Conservation (phyloP, 495 filamentous ascomycete species). For the Talaromyces proteolyticus region DNA sequence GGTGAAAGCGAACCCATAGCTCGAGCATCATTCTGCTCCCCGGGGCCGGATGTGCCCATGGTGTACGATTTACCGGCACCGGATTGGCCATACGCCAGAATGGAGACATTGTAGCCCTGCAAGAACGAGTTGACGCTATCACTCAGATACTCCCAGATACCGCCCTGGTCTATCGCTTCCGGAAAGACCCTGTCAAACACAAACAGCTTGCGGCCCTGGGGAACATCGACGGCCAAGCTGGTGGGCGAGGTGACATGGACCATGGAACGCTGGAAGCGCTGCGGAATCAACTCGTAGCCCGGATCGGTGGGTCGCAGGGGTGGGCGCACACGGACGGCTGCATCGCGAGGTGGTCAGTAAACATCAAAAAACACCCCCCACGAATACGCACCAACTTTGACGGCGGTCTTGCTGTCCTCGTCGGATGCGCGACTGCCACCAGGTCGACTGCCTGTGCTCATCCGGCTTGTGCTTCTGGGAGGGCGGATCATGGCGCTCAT, state of each 20-base stretch:
- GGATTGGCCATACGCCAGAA: conserved; percentile 98
- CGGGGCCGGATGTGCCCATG: conserved; percentile 92
- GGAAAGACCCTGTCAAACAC: conserved; percentile 94
- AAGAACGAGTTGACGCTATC: conserved; percentile 89
- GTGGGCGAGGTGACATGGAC: conserved; percentile 82
- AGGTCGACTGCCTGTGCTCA: conserved; percentile 79
- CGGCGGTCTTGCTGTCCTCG: conserved; percentile 91
- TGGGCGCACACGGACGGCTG: conserved; percentile 92
- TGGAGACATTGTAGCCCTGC: conserved; percentile 97
- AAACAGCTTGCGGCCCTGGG: conserved; percentile 89
- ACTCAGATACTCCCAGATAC: conserved; percentile 89
- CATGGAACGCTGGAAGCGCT: conserved; percentile 90
- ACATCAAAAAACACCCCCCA: conserved; percentile 7
- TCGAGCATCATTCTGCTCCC: conserved; percentile 66
- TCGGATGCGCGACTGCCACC: conserved; percentile 86
- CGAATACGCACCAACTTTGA: conserved; percentile 92
- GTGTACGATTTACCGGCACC: conserved; percentile 99
- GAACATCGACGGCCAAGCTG: conserved; percentile 80
- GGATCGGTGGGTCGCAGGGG: conserved; percentile 80
- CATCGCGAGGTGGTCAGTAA: conserved; percentile 16
- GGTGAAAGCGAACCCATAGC: conserved; percentile 61
- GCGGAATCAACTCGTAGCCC: conserved; percentile 89
- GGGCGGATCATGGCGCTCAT: conserved; percentile 83
- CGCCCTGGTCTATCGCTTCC: conserved; percentile 77
- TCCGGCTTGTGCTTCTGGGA: conserved; percentile 76